Evolutionary conservation across 306 rosid genomes (phyloP).

Genomic region (Gynostemma pentaphyllum): DNA sequence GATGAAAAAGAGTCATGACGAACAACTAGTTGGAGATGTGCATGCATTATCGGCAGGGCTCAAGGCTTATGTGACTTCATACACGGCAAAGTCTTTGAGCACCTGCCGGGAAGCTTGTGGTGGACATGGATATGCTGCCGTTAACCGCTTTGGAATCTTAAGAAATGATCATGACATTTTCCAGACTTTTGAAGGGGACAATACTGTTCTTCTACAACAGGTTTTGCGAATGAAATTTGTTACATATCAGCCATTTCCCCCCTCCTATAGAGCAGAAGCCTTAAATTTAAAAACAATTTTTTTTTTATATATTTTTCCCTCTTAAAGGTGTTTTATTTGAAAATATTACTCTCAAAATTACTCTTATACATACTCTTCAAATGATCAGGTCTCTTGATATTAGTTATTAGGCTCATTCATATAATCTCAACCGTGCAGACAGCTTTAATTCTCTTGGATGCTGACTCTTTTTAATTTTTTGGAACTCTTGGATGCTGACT

Average conservation of each 20-base stretch:
- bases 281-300: too few relatives aligned
- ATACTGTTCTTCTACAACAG: constrained; percentile 97
- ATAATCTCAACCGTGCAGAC: not conserved
- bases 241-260: not conserved
- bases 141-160: constrained; percentile 72
- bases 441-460: not conserved
- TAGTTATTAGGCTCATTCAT: not conserved
- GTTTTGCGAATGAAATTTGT: constrained; percentile 17
- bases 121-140: constrained; percentile 98
- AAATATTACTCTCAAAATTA: too few relatives aligned
- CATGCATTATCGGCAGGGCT: constrained; percentile 91
- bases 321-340: too few relatives aligned
- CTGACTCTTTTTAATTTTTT: not conserved
- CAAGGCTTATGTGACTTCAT: constrained; percentile 78
- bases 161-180: constrained; percentile 97
- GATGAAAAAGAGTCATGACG: constrained; percentile 79
- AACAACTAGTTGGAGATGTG: constrained; percentile 68
- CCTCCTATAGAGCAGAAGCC: too few relatives aligned
- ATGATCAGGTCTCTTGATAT: not conserved
- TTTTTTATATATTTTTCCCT: too few relatives aligned
- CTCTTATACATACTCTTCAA: not conserved
- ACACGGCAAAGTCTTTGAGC: constrained; percentile 86
- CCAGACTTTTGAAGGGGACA: constrained; percentile 99
- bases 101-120: constrained; percentile 97
- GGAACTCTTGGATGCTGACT: not conserved